Base-by-base conservation (phyloP, 1,284 basidiomycete genomes). In the Ganoderma resinaceum region DNA sequence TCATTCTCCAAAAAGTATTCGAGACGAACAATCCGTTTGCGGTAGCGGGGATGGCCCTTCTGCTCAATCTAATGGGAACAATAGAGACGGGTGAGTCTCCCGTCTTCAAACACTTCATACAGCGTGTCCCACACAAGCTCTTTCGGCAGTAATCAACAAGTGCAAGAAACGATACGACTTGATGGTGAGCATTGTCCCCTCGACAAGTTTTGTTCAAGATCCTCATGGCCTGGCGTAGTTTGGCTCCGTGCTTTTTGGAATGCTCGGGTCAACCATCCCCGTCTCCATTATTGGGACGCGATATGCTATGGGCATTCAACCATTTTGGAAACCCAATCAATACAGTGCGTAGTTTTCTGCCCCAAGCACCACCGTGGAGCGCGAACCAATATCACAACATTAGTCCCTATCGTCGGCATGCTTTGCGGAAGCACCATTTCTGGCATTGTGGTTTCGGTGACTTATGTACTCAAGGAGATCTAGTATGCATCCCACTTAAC, bases 391-490 rank as follows among this genome's bases (percentile, higher is more conserved):
- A n/a, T 40, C n/a, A 7, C 26, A 37, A 29, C 29, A 38, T 66
- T 66, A 95, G 94, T 95, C 67, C 94, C 94, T 11, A 87, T 95
- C 62, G 85, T 95, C 11, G 94, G 95, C n/a, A 95, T 96, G 95
- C 83, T 95, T 2, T 92, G 94, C 62, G 94, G 94, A 4, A 89
- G 87, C 69, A 91, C 93, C 0, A 92, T 95, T 66, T 91, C 90
- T 0, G 88, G 89, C 0, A 87, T 95, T 29, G 89, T 93, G 2
- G 86, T 95, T 0, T 86, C 89, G 0, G 82, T 91, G 4, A 88
- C 86, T 65, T 90, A 87, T 65, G 84, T 92, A 14, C 80, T 93
- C 58, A 90, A 86, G 73, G 91, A 93, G 73, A 75, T 93, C 9
- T 82, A 87, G 91, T 92, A 70, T 37, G 88, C 81, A 18, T 63